Conservation (phyloP, 257 asterid species). For the Scutellaria minor region DNA sequence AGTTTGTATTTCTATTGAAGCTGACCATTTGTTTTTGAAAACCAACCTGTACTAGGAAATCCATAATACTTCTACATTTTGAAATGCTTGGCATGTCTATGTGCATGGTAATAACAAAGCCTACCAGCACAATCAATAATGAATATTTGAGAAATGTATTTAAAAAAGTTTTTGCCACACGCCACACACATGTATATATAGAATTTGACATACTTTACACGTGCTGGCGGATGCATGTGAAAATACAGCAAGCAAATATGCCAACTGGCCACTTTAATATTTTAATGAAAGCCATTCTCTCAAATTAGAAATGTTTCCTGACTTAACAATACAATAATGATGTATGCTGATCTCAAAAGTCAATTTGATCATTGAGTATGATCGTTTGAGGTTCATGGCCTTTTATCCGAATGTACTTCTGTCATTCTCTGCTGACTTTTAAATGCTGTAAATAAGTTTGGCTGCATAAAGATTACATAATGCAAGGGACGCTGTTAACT, state of each 20-base stretch:
- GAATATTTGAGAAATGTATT: conserved; percentile 11
- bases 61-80: conserved; percentile 1
- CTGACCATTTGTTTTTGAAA: not conserved
- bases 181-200: no score
- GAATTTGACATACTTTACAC: not conserved
- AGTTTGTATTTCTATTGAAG: conserved; percentile 24
- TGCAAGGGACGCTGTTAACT: conserved; percentile 8
- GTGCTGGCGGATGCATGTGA: not conserved
- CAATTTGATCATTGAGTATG: conserved; percentile 2
- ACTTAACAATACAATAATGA: not conserved
- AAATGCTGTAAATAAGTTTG: not conserved
- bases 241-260: conserved; percentile 25
- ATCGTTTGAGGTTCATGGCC: conserved; percentile 22
- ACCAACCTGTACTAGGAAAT: not conserved
- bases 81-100: not conserved
- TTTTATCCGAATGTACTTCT: conserved; percentile 7
- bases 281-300: conserved; percentile 2
- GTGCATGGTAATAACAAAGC: not conserved
- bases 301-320: conserved; percentile 14
- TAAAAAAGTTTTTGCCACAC: not conserved
- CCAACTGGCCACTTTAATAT: conserved; percentile 9
- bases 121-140: not conserved
- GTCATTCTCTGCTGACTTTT: conserved; percentile 18
- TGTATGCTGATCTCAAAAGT: conserved; percentile 14
- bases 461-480: conserved; percentile 15